Percentiles rank a stretch among this genome's conserved stretches.
These are phyloP conservation scores for Penicillium polonicum DNA, from an alignment of 2,329 filamentous ascomycete species.

Conservation along the genomic window DNA sequence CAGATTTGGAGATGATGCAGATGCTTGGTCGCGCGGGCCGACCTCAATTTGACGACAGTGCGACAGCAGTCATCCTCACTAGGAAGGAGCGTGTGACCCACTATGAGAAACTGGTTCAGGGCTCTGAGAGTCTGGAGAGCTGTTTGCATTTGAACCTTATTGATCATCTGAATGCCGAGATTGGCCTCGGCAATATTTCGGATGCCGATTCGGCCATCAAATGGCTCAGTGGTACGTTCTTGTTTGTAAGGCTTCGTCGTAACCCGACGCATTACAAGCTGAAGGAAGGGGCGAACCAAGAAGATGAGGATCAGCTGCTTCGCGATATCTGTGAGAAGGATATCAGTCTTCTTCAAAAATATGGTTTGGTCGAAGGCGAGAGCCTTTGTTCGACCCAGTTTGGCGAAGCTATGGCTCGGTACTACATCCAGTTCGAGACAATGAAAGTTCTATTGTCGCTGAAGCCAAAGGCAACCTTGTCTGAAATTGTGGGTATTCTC, in stretches of 20 bases:
- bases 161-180: slow-evolving; percentile 81
- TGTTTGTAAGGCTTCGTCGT: slow-evolving; percentile 69
- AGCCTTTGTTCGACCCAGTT: slow-evolving; percentile 66
- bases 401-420: slow-evolving; percentile 77
- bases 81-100: slow-evolving; percentile 60
- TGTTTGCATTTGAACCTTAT: slow-evolving; percentile 74
- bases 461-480: slow-evolving; percentile 59
- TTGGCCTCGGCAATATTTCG: slow-evolving; percentile 70
- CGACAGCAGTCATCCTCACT: slow-evolving; percentile 77
- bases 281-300: slow-evolving; percentile 51
- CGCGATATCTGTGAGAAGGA: slow-evolving; percentile 69
- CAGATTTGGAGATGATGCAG: slow-evolving; percentile 83
- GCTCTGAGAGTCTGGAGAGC: slow-evolving; percentile 73
- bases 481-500: slow-evolving; percentile 62
- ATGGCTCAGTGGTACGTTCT: slow-evolving; percentile 76
- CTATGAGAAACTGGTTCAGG: slow-evolving; percentile 73
- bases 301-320: slow-evolving; percentile 62
- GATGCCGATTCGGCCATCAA: slow-evolving; percentile 63
- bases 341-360: slow-evolving; percentile 62
- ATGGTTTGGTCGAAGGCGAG: slow-evolving; percentile 54
- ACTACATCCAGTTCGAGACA: slow-evolving; percentile 75
- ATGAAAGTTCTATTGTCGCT: slow-evolving; percentile 70
- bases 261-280: slow-evolving; percentile 72
- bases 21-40: slow-evolving; percentile 84
- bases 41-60: slow-evolving; percentile 77